A percentile compares a stretch with the other conserved stretches of the same genome.
These are phyloP conservation scores for Agaricus bisporus DNA, from an alignment of 768 basidiomycete species.

Conservation along the genomic window DNA sequence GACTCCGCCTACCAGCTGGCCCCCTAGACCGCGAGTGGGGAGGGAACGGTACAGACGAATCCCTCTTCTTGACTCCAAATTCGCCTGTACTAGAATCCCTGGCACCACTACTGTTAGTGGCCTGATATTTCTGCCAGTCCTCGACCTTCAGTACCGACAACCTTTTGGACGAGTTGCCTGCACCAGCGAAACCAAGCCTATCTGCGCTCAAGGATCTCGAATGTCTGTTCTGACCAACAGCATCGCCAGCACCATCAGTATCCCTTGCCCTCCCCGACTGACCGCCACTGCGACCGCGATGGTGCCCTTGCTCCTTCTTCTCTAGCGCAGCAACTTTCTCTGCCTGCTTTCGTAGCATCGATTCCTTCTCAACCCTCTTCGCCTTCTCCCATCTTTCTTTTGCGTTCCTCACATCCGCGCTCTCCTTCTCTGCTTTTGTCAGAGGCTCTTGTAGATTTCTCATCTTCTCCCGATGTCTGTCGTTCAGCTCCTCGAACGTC, in stretches of 20 bases:
- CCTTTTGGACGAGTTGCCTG: slow-evolving; percentile 50
- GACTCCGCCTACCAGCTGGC: not conserved
- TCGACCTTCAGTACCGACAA: slow-evolving; percentile 77
- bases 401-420: slow-evolving; percentile 70
- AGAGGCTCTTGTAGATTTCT: slow-evolving; percentile 77
- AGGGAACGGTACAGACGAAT: slow-evolving; percentile 55
- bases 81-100: slow-evolving; percentile 14
- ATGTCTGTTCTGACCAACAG: slow-evolving; percentile 26
- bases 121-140: slow-evolving; percentile 77
- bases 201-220: slow-evolving; percentile 58
- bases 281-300: slow-evolving; percentile 26
- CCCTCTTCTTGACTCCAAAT: slow-evolving; percentile 23
- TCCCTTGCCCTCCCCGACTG: slow-evolving; percentile 23
- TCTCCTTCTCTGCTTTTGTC: slow-evolving; percentile 73
- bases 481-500: slow-evolving; percentile 84
- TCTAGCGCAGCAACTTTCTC: slow-evolving; percentile 59
- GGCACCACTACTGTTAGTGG: slow-evolving; percentile 25
- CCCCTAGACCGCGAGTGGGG: slow-evolving; percentile 16
- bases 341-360: slow-evolving; percentile 63
- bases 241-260: slow-evolving; percentile 25
- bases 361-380: slow-evolving; percentile 67
- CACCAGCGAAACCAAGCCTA: slow-evolving; percentile 39
- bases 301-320: slow-evolving; percentile 40
- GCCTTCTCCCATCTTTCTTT: slow-evolving; percentile 79
- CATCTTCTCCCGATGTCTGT: slow-evolving; percentile 82